Percentiles rank a stretch among this genome's conserved stretches.
phyloP scores from a whole-genome alignment of 2,329 filamentous ascomycete species.

The Apiospora kogelbergensis region DNA sequence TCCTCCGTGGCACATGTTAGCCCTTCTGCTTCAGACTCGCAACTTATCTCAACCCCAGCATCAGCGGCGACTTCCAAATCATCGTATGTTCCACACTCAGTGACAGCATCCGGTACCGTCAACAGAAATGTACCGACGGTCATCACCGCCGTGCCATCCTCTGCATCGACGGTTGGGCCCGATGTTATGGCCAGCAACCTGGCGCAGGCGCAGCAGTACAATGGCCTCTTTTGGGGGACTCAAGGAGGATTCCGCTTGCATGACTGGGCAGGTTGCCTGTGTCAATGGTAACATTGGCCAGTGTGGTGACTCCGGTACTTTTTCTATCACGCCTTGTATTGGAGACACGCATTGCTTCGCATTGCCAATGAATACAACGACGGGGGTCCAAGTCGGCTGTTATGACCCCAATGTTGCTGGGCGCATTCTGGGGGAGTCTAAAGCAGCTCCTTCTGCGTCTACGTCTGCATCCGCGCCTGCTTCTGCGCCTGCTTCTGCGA shows the following conservation, averaged over 20 bases:
- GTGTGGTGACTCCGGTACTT: constrained; percentile 43
- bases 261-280: constrained; percentile 49
- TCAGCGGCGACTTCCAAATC: constrained; percentile 62
- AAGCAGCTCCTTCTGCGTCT: neutral
- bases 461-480: neutral
- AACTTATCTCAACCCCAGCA: constrained; percentile 45
- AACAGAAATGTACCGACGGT: constrained; percentile 43
- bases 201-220: constrained; percentile 43
- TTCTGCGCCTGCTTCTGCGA: neutral
- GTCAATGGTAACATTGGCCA: constrained; percentile 48
- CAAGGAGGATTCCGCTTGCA: constrained; percentile 47
- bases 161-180: constrained; percentile 41
- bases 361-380: constrained; percentile 50
- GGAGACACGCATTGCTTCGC: constrained; percentile 48
- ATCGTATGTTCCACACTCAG: constrained; percentile 21
- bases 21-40: neutral
- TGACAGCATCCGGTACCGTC: constrained; percentile 36
- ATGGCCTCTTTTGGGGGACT: constrained; percentile 47
- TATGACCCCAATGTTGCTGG: constrained; percentile 39
- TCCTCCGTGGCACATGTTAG: neutral
- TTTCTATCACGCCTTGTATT: constrained; percentile 38
- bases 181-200: constrained; percentile 46
- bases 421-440: constrained; percentile 38
- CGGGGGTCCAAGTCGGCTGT: constrained; percentile 51
- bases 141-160: constrained; percentile 32